These are phyloP conservation scores for Quercus engelmannii DNA, from an alignment of 306 rosid genomes.

Conservation along the genomic window DNA sequence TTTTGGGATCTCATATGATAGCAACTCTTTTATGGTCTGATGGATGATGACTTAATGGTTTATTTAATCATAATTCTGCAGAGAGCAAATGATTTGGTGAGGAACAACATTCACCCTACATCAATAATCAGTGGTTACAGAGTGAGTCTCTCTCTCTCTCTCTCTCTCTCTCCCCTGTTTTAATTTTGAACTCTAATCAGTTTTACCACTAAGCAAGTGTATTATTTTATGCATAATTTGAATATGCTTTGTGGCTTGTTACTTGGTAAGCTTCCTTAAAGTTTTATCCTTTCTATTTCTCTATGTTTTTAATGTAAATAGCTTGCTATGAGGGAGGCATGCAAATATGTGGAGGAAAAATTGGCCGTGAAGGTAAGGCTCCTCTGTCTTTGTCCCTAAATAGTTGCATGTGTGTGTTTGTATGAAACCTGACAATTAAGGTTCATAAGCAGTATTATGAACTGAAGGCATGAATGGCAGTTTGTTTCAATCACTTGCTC, in stretches of 20 bases:
- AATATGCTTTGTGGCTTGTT: not conserved
- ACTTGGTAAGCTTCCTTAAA: slow-evolving; percentile 1
- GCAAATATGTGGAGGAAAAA: slow-evolving; percentile 85
- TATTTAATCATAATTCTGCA: slow-evolving; percentile 24
- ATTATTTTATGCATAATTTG: not conserved
- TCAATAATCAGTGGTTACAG: slow-evolving; percentile 94
- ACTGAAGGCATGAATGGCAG: too few relatives aligned
- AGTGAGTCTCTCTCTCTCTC: slow-evolving; percentile 31
- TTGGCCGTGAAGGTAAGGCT: slow-evolving; percentile 67
- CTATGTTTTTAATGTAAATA: slow-evolving; percentile 22
- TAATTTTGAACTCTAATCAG: not conserved
- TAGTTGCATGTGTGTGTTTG: not conserved
- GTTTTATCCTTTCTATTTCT: not conserved
- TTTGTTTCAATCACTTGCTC: not conserved
- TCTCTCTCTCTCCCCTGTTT: not conserved
- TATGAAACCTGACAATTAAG: not conserved
- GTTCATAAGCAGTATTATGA: not conserved
- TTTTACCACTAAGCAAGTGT: not conserved
- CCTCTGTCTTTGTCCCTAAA: not conserved
- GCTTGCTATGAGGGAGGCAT: slow-evolving; percentile 99
- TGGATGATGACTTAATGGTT: not conserved
- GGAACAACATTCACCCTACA: slow-evolving; percentile 95
- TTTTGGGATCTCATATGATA: not conserved
- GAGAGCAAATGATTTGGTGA: slow-evolving; percentile 96
- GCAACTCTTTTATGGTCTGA: not conserved